phyloP scores from a whole-genome alignment of 495 filamentous ascomycete species.

The Amphirosellinia nigrospora region DNA sequence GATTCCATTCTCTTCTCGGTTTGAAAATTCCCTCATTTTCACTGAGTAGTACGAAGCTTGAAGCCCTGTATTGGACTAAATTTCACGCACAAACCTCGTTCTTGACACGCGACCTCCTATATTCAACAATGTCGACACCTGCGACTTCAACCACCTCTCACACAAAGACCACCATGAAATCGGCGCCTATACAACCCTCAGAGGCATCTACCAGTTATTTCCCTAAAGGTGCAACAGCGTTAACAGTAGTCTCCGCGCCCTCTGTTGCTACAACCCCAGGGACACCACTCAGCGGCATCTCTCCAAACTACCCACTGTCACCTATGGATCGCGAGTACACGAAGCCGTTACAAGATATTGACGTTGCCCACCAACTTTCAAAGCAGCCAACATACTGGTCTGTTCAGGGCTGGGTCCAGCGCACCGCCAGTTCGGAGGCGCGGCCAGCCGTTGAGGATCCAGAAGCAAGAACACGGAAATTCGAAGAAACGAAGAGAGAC shows the following conservation, averaged over 20 bases:
- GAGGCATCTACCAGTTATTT: slow-evolving; percentile 33
- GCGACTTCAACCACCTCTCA: background rate
- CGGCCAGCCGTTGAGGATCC: slow-evolving; percentile 30
- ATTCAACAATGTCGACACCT: slow-evolving; percentile 9
- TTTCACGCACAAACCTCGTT: no score
- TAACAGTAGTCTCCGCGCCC: slow-evolving; percentile 23
- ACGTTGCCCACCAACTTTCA: slow-evolving; percentile 49
- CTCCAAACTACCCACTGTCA: slow-evolving; percentile 33
- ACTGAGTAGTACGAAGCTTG: no score
- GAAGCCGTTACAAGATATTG: slow-evolving; percentile 42
- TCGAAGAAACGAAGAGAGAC: slow-evolving; percentile 48
- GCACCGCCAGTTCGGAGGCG: slow-evolving; percentile 30
- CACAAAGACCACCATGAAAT: background rate
- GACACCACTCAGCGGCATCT: slow-evolving; percentile 11
- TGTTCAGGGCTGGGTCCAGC: slow-evolving; percentile 47
- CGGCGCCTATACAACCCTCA: slow-evolving; percentile 23
- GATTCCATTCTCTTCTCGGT: background rate
- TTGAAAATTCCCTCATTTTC: background rate
- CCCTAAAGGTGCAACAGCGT: slow-evolving; percentile 23
- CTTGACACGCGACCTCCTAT: background rate
- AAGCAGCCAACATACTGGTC: slow-evolving; percentile 44
- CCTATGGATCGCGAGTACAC: slow-evolving; percentile 41
- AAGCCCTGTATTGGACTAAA: no score
- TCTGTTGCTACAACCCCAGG: slow-evolving; percentile 29
- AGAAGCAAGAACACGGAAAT: slow-evolving; percentile 38